Percentiles rank a stretch among this genome's conserved stretches.
Conservation (phyloP, 345 rosid genomes). For the Clarkia xantiana region DNA sequence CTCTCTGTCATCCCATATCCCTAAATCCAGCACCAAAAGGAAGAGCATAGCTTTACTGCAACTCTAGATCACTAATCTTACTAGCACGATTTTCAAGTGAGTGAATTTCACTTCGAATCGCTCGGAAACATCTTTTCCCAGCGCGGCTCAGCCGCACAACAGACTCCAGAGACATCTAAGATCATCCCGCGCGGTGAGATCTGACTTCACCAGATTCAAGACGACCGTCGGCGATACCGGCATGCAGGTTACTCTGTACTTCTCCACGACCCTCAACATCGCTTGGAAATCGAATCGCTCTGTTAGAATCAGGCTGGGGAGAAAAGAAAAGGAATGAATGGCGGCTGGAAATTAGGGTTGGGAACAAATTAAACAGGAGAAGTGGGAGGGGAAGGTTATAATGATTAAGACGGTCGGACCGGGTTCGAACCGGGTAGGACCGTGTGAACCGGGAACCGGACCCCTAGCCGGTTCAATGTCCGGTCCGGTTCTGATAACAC, state of each 20-base stretch:
- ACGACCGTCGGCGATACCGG: slow-evolving; percentile 73
- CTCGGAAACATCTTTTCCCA: slow-evolving; percentile 49
- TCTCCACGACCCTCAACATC: slow-evolving; percentile 43
- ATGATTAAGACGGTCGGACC: too few relatives aligned
- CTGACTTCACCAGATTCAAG: slow-evolving; percentile 45
- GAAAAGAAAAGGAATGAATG: too few relatives aligned
- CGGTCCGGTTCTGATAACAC: too few relatives aligned
- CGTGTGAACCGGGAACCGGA: too few relatives aligned
- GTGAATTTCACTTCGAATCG: slow-evolving; percentile 53
- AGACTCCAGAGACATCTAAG: slow-evolving; percentile 36
- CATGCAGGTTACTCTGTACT: slow-evolving; percentile 32
- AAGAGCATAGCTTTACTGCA: too few relatives aligned
- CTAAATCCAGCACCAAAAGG: slow-evolving; percentile 11
- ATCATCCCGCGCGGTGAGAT: slow-evolving; percentile 43
- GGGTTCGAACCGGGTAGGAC: too few relatives aligned
- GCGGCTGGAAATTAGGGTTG: too few relatives aligned
- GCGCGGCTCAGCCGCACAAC: slow-evolving; percentile 62
- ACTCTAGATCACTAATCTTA: background rate
- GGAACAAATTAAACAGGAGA: too few relatives aligned
- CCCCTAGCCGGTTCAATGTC: too few relatives aligned
- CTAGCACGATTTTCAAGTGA: slow-evolving; percentile 3
- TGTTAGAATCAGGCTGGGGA: slow-evolving; percentile 26
- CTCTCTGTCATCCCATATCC: slow-evolving; percentile 94
- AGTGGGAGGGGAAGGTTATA: too few relatives aligned
- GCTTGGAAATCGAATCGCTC: slow-evolving; percentile 40